phyloP scores from a whole-genome alignment of 2,329 filamentous ascomycete species.

The Blastomyces percursus region DNA sequence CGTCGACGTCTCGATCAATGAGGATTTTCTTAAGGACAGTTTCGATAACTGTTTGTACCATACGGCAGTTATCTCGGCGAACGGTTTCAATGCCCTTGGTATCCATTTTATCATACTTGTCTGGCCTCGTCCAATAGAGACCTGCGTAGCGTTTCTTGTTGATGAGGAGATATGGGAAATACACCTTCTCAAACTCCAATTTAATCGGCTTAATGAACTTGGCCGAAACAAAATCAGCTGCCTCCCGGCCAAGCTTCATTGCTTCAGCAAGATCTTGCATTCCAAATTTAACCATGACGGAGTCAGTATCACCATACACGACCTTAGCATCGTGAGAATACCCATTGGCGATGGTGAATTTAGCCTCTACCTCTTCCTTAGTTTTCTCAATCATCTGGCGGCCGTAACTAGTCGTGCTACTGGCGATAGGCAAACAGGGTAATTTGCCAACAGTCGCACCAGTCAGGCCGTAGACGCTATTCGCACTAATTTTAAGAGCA shows the following conservation, averaged over 20 bases:
- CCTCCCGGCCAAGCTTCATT: conserved; percentile 94
- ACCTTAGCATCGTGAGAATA: conserved; percentile 92
- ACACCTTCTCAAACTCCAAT: conserved; percentile 98
- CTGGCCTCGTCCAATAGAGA: conserved; percentile 89
- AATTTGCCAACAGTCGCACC: conserved; percentile 93
- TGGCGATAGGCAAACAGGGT: conserved; percentile 87
- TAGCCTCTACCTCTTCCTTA: conserved; percentile 84
- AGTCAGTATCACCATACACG: conserved; percentile 98
- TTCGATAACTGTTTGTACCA: conserved; percentile 96
- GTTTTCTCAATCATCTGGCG: conserved; percentile 99
- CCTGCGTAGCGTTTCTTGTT: conserved; percentile 99
- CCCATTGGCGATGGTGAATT: conserved; percentile 85
- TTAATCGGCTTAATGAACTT: conserved; percentile 98
- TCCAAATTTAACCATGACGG: conserved; percentile 99
- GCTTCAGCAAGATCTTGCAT: conserved; percentile 74
- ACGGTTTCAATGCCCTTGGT: conserved; percentile 99
- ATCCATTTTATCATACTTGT: conserved; percentile 99
- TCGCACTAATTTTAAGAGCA: conserved; percentile 91
- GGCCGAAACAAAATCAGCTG: conserved; percentile 72
- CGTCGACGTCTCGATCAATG: conserved; percentile 81
- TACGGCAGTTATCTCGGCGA: conserved; percentile 84
- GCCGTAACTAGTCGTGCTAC: conserved; percentile 92
- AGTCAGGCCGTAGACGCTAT: conserved; percentile 94
- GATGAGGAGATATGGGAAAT: conserved; percentile 94
- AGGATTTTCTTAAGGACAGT: conserved; percentile 91